Percentiles rank a stretch among this genome's conserved stretches.
Evolutionary conservation across 1,139 yeast species (phyloP).

Genomic region (Debaryomyces nepalensis): DNA sequence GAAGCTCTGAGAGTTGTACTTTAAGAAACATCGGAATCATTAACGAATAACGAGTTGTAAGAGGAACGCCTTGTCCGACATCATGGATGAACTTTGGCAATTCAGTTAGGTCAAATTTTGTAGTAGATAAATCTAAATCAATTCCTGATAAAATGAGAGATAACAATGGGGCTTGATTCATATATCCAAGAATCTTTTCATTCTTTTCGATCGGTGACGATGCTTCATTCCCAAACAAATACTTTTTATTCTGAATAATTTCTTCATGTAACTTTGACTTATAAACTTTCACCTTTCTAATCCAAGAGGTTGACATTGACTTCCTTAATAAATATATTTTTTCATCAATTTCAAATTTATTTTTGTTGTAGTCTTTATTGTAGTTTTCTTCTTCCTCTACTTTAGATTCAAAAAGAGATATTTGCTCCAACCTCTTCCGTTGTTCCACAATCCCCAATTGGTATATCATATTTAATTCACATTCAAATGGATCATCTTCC

Average conservation of each 20-base stretch:
- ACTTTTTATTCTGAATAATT: conserved; percentile 55
- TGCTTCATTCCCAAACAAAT: conserved; percentile 49
- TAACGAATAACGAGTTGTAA: conserved; percentile 67
- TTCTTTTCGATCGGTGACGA: conserved; percentile 51
- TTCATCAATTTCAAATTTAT: conserved; percentile 13
- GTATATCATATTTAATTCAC: conserved; percentile 72
- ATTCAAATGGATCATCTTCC: conserved; percentile 89
- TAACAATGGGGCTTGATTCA: conserved; percentile 67
- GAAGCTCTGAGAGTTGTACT: conserved; percentile 52
- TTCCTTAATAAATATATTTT: conserved; percentile 22
- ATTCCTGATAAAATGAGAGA: conserved; percentile 59
- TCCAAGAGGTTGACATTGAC: conserved; percentile 43
- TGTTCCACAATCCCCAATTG: conserved; percentile 81
- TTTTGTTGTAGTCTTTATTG: conserved; percentile 11
- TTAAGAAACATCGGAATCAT: conserved; percentile 65
- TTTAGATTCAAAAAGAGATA: conserved; percentile 53
- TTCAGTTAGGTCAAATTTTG: conserved; percentile 57
- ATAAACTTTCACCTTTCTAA: conserved; percentile 55
- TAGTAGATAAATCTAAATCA: conserved; percentile 57
- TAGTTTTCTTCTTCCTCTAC: conserved; percentile 5
- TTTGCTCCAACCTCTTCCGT: conserved; percentile 62
- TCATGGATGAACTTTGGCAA: conserved; percentile 65
- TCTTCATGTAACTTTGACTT: conserved; percentile 47
- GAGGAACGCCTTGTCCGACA: conserved; percentile 84
- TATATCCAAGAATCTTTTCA: conserved; percentile 60